Percentiles rank a stretch among this genome's conserved stretches.
phyloP scores from a whole-genome alignment of 495 filamentous ascomycete species.

The Glonium stellatum region DNA sequence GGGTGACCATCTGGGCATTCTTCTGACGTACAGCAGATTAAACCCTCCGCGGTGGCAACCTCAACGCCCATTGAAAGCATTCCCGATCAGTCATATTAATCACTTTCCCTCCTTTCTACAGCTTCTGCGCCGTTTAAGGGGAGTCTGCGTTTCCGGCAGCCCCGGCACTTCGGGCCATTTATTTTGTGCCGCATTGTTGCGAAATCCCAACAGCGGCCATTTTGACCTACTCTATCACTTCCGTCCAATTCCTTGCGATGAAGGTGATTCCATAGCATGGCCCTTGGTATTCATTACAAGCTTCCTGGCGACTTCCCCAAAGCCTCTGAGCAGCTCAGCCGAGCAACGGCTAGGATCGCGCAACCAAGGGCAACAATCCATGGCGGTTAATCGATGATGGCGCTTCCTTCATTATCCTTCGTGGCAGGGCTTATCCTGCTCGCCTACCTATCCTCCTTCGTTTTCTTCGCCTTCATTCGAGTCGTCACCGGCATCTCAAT shows the following conservation, averaged over 20 bases:
- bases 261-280: not conserved
- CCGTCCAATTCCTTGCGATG: not conserved
- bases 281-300: not conserved
- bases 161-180: not conserved
- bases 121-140: not conserved
- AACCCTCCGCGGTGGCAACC: not conserved
- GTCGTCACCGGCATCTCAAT: constrained; percentile 93
- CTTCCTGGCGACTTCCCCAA: not conserved
- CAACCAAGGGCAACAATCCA: not conserved
- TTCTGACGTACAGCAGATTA: not conserved
- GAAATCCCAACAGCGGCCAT: not conserved
- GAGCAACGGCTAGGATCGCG: not conserved
- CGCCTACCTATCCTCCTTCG: constrained; percentile 82
- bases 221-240: not conserved
- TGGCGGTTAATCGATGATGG: constrained; percentile 42
- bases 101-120: not conserved
- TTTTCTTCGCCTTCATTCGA: constrained; percentile 86
- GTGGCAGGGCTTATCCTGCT: constrained; percentile 76
- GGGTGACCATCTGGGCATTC: not conserved
- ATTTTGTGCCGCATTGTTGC: not conserved
- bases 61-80: not conserved
- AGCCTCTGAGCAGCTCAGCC: not conserved
- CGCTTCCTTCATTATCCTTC: constrained; percentile 64
- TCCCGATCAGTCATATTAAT: not conserved
- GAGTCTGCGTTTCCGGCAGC: not conserved